Evolutionary conservation across 2,329 filamentous ascomycete genomes (phyloP), one percentile per base, ranked within the genome.

Genomic region (Ustulina deusta): DNA sequence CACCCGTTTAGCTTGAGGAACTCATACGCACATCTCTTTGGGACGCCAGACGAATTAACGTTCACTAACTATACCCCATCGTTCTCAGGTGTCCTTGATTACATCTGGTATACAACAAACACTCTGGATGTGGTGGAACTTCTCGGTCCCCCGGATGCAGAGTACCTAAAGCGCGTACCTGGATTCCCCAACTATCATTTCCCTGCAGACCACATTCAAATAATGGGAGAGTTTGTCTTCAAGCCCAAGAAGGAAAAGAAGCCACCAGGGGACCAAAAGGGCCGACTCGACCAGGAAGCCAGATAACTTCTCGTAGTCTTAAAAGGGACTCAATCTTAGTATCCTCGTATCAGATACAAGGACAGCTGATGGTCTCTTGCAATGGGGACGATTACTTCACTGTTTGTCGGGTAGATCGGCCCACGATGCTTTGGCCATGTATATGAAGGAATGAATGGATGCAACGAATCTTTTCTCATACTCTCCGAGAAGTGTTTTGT

Each of bases 1-100:
- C 96, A 99, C 79, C 94, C 94, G 0, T 99, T 98, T 84, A 95
- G 91, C 76, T 85, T 99, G 72, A 93, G 96, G 76, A 97, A 96
- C 25, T 90, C 94, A 2, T 99, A 99, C 79, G 88, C 89, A 40
- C 88, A 92, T 70, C 91, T 97, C 60, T 91, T 91, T 70, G 91
- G 95, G 77, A 89, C 96, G 40, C 90, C 90, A 6, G 92, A 94
- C 65, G 93, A 97, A 78, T 83, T 98, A 74, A 89, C 90, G 4
- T 99, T 97, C 79, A 99, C 96, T 54, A 99, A 99, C 81, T 99
- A 98, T 81, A 97, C 94, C 15, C 94, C 96, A 0, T 89, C 90
- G n/a, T 99, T 97, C 81, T 88, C 89, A 59, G 94, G 94, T 69
- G 93, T 97, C 65, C 92, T 99, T 73, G 96, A 99, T 79, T 97